Base-by-base conservation (phyloP, 257 asterid genomes). In the Cynanchum wilfordii region DNA sequence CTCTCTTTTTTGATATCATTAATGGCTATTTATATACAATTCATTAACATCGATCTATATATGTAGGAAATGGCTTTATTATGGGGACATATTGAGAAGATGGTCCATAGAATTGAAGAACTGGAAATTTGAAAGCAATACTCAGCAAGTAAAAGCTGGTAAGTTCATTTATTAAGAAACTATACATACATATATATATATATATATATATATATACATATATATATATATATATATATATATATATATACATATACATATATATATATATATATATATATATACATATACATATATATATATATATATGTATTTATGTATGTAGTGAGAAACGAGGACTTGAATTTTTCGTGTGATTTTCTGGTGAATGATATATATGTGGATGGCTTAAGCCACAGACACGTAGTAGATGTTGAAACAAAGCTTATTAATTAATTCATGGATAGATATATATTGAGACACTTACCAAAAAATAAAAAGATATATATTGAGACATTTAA, bases 151-250 rank as follows among this genome's bases (percentile, higher is more conserved):
- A 68, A 58, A 22, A 45, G 42, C 45, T 11, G 74, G 51, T 30
- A 57, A 69, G 55, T 30, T 59, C 74, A 69, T 75, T 75, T 45
- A 69, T 69, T 59, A 33, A 3, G 57, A 27, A 66, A 40, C n/a
- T 25, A n/a, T 50, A 33, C 54, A 13, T 13, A 11, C 1, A 49
- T 13, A 67, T 38, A 56, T 33, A 64, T 11, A 47, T 47, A 56
- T 42, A 56, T 22, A 65, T 13, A 50, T 50, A 50, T 40, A 50
- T 50, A 50, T 19, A n/a, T 50, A 33, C 55, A 3, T 2, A 13
- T 2, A 50, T 13, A 68, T 8, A 56, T 33, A 51, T 12, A 50
- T 50, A 13, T 7, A 50, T 50, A 13, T 33, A 47, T 22, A 65
- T 27, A n/a, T n/a, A n/a, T n/a, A n/a, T n/a, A 56, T 42, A 56